A percentile compares a stretch with the other conserved stretches of the same genome.
phyloP scores from a whole-genome alignment of 805 yeast species.

The Jamesozyma gamospora region DNA sequence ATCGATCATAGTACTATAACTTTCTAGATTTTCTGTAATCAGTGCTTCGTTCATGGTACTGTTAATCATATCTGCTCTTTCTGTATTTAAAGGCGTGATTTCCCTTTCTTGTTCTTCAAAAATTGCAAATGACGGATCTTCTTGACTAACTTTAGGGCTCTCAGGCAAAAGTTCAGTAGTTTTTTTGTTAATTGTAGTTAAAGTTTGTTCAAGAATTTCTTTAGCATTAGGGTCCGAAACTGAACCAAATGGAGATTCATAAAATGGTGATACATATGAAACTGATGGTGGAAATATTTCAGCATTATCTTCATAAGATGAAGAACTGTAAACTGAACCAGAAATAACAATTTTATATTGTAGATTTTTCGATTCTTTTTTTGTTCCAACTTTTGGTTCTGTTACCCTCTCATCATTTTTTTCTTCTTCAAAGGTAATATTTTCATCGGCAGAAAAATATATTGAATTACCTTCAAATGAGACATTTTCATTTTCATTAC shows the following conservation, averaged over 20 bases:
- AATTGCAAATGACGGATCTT: too few species aligned
- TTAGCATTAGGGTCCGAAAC: slow-evolving; percentile 1
- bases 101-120: too few species aligned
- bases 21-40: too few species aligned
- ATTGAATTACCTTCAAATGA: slow-evolving; percentile 7
- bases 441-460: slow-evolving; percentile 12
- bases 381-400: too few species aligned
- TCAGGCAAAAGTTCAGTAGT: too few species aligned
- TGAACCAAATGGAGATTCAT: slow-evolving; percentile 11
- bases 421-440: background rate
- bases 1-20: too few species aligned
- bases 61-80: too few species aligned
- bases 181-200: background rate
- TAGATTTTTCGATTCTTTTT: background rate
- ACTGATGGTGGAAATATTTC: slow-evolving; percentile 2
- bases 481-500: too few species aligned
- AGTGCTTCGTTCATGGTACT: too few species aligned
- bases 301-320: slow-evolving; percentile 15
- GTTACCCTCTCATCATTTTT: background rate
- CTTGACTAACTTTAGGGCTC: too few species aligned
- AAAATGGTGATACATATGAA: slow-evolving; percentile 19
- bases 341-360: slow-evolving; percentile 13
- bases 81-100: too few species aligned
- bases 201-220: slow-evolving; percentile 3
- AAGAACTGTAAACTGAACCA: slow-evolving; percentile 17